phyloP scores from a whole-genome alignment of 2,329 filamentous ascomycete species.

The Paecilomyces fulvus region DNA sequence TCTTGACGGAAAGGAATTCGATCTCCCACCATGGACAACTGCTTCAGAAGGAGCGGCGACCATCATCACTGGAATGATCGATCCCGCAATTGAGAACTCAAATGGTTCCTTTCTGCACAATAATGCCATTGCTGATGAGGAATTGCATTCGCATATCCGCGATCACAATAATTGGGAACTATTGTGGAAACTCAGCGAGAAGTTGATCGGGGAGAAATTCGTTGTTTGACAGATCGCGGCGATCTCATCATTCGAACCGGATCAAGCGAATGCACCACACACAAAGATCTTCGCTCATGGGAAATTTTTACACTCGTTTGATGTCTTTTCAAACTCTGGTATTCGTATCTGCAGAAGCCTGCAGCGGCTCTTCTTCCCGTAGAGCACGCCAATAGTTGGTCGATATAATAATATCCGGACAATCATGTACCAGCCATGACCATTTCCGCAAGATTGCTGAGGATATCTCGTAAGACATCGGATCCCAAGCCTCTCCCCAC shows the following conservation, averaged over 20 bases:
- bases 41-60: constrained; percentile 14
- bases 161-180: constrained; percentile 14
- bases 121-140: constrained; percentile 13
- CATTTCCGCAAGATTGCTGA: constrained; percentile 25
- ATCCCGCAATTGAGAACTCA: constrained; percentile 11
- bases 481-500: constrained; percentile 27
- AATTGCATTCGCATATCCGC: constrained; percentile 16
- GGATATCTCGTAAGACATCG: constrained; percentile 25
- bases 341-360: background rate
- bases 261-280: background rate
- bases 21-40: constrained; percentile 10
- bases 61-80: constrained; percentile 16
- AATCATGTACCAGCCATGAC: constrained; percentile 25
- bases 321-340: background rate
- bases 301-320: background rate
- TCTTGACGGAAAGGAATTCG: constrained; percentile 10
- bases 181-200: constrained; percentile 24
- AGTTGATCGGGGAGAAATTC: constrained; percentile 20
- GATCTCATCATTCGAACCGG: background rate
- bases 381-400: constrained; percentile 26
- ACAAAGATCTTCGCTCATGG: background rate
- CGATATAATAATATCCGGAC: constrained; percentile 20
- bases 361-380: constrained; percentile 18
- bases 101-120: constrained; percentile 11
- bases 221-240: background rate